Conservation (phyloP, 768 basidiomycete genomes). For the Amyloporia xantha region DNA sequence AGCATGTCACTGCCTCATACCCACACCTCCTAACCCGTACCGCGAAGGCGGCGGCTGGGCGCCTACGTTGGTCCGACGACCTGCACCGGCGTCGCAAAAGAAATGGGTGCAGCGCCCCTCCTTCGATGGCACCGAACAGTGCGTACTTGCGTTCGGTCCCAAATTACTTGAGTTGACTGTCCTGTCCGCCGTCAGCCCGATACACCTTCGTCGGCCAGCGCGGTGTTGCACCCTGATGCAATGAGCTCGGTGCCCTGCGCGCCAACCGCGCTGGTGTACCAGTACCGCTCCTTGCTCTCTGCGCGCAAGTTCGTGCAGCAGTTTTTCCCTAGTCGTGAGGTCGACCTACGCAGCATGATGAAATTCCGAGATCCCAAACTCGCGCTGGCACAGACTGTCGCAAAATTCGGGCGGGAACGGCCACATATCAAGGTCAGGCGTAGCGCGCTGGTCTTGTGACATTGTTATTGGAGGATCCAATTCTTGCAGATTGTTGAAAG, state of each 20-base stretch:
- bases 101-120: slow-evolving; percentile 73
- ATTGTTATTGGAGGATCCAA: too few relatives aligned
- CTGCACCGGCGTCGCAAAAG: slow-evolving; percentile 78
- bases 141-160: slow-evolving; percentile 29
- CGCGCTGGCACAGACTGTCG: slow-evolving; percentile 65
- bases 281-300: slow-evolving; percentile 74
- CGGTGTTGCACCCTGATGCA: slow-evolving; percentile 76
- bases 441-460: too few relatives aligned
- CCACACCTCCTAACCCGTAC: slow-evolving; percentile 91
- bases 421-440: slow-evolving; percentile 69
- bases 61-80: slow-evolving; percentile 86
- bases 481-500: slow-evolving; percentile 66
- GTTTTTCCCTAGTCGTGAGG: slow-evolving; percentile 79
- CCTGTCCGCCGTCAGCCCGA: slow-evolving; percentile 31
- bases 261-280: slow-evolving; percentile 83
- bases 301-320: slow-evolving; percentile 88
- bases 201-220: slow-evolving; percentile 40
- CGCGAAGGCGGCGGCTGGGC: slow-evolving; percentile 83
- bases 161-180: too few relatives aligned
- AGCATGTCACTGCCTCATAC: slow-evolving; percentile 73
- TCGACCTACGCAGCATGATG: slow-evolving; percentile 74
- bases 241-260: slow-evolving; percentile 83
- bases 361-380: slow-evolving; percentile 81
- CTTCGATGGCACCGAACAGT: slow-evolving; percentile 80
- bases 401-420: slow-evolving; percentile 57